Evolutionary conservation across 257 asterid genomes (phyloP).

Genomic region (Gentiana dahurica): DNA sequence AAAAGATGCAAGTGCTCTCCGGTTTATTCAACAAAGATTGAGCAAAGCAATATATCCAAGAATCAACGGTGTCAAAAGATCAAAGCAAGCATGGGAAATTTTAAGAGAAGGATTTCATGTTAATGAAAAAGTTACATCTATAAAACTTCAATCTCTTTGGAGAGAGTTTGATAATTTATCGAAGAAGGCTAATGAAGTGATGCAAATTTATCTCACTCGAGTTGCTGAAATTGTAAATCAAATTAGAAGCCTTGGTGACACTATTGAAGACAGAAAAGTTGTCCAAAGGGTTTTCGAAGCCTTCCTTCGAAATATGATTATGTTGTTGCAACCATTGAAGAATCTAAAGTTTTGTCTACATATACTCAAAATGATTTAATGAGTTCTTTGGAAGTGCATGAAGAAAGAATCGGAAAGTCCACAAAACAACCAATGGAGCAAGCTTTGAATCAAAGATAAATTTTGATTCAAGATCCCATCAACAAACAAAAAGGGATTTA

Average conservation of each 20-base stretch:
- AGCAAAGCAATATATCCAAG: background rate
- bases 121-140: background rate
- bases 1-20: background rate
- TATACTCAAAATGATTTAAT: background rate
- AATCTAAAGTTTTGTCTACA: slow-evolving; percentile 3
- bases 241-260: background rate
- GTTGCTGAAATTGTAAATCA: background rate
- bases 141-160: slow-evolving; percentile 4
- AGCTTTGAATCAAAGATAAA: background rate
- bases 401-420: background rate
- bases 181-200: background rate
- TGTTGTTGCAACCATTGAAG: slow-evolving; percentile 2
- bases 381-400: background rate
- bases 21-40: background rate
- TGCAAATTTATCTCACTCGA: no score
- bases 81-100: slow-evolving; percentile 1
- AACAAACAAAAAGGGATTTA: background rate
- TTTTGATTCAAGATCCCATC: background rate
- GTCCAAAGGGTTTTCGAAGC: slow-evolving; percentile 1
- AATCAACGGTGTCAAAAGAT: background rate
- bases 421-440: background rate
- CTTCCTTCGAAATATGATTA: slow-evolving; percentile 3
- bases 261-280: background rate
- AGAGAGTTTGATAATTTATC: slow-evolving; percentile 3
- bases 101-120: slow-evolving; percentile 1